Base-by-base conservation (phyloP, 2,329 filamentous ascomycete genomes). In the Hysterium pulicare region DNA sequence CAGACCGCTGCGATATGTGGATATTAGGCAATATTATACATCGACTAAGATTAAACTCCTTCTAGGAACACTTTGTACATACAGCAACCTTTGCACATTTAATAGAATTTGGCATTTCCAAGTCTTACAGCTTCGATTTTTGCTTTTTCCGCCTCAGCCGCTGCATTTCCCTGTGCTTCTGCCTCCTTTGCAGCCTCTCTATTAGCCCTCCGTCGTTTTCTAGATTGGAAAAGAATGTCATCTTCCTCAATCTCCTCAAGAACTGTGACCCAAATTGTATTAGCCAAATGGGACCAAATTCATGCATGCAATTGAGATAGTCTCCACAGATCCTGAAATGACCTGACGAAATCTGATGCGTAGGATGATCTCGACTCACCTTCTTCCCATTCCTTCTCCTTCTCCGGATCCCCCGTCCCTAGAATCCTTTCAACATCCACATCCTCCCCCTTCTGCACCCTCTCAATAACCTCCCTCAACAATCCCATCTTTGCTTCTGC, bases 331-430 rank as follows among this genome's bases (percentile, higher is more conserved):
- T 20, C n/a, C n/a, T n/a, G n/a, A n/a, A n/a, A n/a, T n/a, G n/a
- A n/a, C n/a, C n/a, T n/a, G n/a, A n/a, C n/a, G n/a, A n/a, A n/a
- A n/a, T n/a, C n/a, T n/a, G n/a, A n/a, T n/a, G 16, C 8, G 22
- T 7, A 11, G 10, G 19, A 40, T 17, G 17, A 36, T 13, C 20
- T 36, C 16, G 42, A 66, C 77, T 61, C 70, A 86, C 88, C 81
- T 63, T 94, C 83, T 68, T 91, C 86, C 94, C 93, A 98, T 57
- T 90, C 87, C 49, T 77, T 73, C 69, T 98, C 93, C 61, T 80
- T 81, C 51, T 77, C 77, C 33, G 77, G 71, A 58, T 93, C 81
- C 0, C 89, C 90, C 0, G 87, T 87, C 3, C 93, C 91, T 38
- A 98, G 67, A 30, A 83, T 70, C 58, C 81, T 82, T 63, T 93